Evolutionary conservation across 495 filamentous ascomycete genomes (phyloP).

Genomic region (Baudoinia panamericana): DNA sequence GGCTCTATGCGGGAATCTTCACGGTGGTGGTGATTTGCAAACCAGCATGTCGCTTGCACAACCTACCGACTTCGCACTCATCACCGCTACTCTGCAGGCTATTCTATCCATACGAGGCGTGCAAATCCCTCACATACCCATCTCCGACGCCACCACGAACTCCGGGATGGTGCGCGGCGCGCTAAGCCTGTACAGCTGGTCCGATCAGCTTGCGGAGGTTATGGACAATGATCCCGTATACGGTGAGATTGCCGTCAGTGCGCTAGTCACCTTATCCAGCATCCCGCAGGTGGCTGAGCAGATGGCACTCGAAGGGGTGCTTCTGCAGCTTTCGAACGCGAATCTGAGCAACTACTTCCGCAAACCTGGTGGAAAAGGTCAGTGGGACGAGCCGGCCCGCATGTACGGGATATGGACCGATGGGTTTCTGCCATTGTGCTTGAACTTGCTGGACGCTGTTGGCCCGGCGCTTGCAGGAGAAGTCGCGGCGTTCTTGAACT

Average conservation of each 20-base stretch:
- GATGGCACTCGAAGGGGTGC: slow-evolving; percentile 69
- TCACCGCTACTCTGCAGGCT: slow-evolving; percentile 80
- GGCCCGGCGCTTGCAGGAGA: slow-evolving; percentile 65
- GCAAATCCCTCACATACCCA: slow-evolving; percentile 45
- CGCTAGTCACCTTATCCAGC: slow-evolving; percentile 75
- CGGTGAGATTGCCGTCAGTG: slow-evolving; percentile 73
- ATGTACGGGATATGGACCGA: slow-evolving; percentile 78
- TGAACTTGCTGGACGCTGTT: slow-evolving; percentile 76
- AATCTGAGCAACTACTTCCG: slow-evolving; percentile 53
- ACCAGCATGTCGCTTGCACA: slow-evolving; percentile 23
- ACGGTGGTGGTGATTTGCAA: slow-evolving; percentile 38
- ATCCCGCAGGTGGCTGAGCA: slow-evolving; percentile 76
- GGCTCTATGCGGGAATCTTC: slow-evolving; percentile 59
- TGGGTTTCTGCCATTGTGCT: slow-evolving; percentile 74
- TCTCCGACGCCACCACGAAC: slow-evolving; percentile 48
- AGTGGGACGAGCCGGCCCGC: slow-evolving; percentile 48
- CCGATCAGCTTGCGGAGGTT: slow-evolving; percentile 49
- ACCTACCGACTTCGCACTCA: slow-evolving; percentile 64
- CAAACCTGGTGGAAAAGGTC: slow-evolving; percentile 61
- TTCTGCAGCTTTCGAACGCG: slow-evolving; percentile 64
- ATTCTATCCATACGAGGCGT: slow-evolving; percentile 60
- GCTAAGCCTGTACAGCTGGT: slow-evolving; percentile 84
- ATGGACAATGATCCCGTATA: slow-evolving; percentile 75
- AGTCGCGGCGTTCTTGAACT: slow-evolving; percentile 71
- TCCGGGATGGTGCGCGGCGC: slow-evolving; percentile 61